Percentiles rank a stretch among this genome's conserved stretches.
These are phyloP conservation scores for Pichia thaimueangensis DNA, from an alignment of 805 yeast genomes.

Conservation along the genomic window DNA sequence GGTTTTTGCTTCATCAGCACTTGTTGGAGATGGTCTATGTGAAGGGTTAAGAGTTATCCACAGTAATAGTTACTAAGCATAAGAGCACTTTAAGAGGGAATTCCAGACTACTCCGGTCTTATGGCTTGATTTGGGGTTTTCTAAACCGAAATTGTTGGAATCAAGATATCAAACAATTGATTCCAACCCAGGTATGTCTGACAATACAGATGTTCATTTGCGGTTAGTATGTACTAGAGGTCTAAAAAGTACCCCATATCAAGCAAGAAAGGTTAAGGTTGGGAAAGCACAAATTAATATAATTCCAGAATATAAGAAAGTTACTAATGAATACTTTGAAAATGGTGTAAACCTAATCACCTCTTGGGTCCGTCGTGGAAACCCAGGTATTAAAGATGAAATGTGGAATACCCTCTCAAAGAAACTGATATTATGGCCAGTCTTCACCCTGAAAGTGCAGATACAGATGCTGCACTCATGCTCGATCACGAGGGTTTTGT, in stretches of 20 bases:
- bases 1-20: conserved; percentile 5
- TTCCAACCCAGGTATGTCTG: conserved; percentile 3
- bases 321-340: background rate
- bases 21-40: conserved; percentile 7
- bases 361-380: conserved; percentile 7
- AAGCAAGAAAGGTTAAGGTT: conserved; percentile 4
- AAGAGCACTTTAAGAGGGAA: conserved; percentile 5
- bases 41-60: conserved; percentile 1
- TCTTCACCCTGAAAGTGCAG: conserved; percentile 1
- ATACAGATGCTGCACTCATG: conserved; percentile 7
- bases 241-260: conserved; percentile 6
- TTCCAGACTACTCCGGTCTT: conserved; percentile 4
- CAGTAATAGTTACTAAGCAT: conserved; percentile 3
- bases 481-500: conserved; percentile 4
- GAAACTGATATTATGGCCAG: conserved; percentile 5
- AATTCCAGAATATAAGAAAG: conserved; percentile 6
- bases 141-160: conserved; percentile 1
- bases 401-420: conserved; percentile 9
- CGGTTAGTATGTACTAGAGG: conserved; percentile 7
- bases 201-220: conserved; percentile 1
- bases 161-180: conserved; percentile 6
- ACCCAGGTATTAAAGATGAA: conserved; percentile 6
- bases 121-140: conserved; percentile 4
- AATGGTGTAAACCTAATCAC: conserved; percentile 1
- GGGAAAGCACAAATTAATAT: conserved; percentile 5